Evolutionary conservation across 768 basidiomycete species (phyloP).

Genomic region (Rhodosporidiobolus sp.): DNA sequence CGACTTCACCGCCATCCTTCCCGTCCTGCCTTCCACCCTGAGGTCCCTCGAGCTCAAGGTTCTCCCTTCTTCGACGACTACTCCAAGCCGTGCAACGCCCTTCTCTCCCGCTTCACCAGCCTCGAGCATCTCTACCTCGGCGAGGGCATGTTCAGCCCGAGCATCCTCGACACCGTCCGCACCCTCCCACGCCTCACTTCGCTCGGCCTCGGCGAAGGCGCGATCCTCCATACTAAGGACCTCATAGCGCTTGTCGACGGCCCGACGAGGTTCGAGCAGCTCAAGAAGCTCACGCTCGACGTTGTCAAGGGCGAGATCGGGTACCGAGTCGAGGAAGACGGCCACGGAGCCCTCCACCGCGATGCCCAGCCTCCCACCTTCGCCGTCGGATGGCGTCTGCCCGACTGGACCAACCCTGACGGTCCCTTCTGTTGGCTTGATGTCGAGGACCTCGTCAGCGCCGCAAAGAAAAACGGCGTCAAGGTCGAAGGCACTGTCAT

Average conservation of each 20-base stretch:
- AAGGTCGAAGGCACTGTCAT: neutral
- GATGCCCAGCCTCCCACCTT: neutral
- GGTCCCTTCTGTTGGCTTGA: neutral
- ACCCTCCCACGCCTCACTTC: neutral
- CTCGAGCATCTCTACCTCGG: conserved; percentile 22
- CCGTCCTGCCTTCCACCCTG: neutral
- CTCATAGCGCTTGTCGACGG: neutral
- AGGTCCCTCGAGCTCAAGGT: neutral
- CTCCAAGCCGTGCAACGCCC: neutral
- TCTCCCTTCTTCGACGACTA: neutral
- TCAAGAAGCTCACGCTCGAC: conserved; percentile 14
- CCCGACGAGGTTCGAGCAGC: neutral
- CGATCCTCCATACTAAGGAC: neutral
- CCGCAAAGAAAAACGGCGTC: neutral
- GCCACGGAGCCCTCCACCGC: neutral
- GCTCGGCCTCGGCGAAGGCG: conserved; percentile 8
- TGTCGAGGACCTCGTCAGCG: neutral
- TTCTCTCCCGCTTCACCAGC: neutral
- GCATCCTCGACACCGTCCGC: conserved; percentile 1
- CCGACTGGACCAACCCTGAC: neutral
- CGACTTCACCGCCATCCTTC: neutral
- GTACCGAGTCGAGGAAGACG: neutral
- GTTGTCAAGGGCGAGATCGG: conserved; percentile 3
- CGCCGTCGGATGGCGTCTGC: neutral
- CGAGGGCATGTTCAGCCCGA: neutral